phyloP scores from a whole-genome alignment of 1,139 yeast species.

The Yamadazyma sp. region DNA sequence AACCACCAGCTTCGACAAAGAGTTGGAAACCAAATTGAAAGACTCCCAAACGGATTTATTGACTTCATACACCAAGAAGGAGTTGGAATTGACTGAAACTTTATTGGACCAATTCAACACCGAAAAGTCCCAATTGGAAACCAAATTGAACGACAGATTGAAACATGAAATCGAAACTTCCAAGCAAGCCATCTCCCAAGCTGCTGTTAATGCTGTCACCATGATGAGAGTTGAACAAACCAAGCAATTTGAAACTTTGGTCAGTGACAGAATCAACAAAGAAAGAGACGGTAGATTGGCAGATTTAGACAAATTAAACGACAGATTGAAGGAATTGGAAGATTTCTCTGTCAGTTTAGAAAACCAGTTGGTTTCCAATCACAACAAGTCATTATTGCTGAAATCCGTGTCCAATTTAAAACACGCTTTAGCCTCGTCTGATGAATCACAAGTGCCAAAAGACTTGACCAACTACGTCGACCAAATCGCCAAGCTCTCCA shows the following conservation, averaged over 20 bases:
- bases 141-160: constrained; percentile 61
- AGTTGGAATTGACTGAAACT: constrained; percentile 50
- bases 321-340: constrained; percentile 60
- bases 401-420: constrained; percentile 57
- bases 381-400: constrained; percentile 57
- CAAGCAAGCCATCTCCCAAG: constrained; percentile 64
- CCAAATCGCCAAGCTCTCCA: constrained; percentile 44
- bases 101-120: constrained; percentile 47
- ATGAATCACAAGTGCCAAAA: constrained; percentile 30
- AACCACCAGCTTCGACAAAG: constrained; percentile 44
- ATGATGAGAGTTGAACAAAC: constrained; percentile 73
- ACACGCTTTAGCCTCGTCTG: constrained; percentile 36
- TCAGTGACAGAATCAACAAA: constrained; percentile 63
- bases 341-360: constrained; percentile 60
- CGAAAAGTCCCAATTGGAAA: constrained; percentile 64
- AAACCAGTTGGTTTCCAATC: constrained; percentile 53
- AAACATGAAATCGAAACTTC: constrained; percentile 68
- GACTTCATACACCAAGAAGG: constrained; percentile 56
- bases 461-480: constrained; percentile 46
- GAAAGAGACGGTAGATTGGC: constrained; percentile 85
- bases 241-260: constrained; percentile 64
- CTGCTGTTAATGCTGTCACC: constrained; percentile 76
- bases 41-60: constrained; percentile 51
- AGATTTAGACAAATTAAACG: constrained; percentile 59
- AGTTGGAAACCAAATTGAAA: constrained; percentile 37